phyloP scores from a whole-genome alignment of 1,284 basidiomycete species.

The Heliocybe sulcata region DNA sequence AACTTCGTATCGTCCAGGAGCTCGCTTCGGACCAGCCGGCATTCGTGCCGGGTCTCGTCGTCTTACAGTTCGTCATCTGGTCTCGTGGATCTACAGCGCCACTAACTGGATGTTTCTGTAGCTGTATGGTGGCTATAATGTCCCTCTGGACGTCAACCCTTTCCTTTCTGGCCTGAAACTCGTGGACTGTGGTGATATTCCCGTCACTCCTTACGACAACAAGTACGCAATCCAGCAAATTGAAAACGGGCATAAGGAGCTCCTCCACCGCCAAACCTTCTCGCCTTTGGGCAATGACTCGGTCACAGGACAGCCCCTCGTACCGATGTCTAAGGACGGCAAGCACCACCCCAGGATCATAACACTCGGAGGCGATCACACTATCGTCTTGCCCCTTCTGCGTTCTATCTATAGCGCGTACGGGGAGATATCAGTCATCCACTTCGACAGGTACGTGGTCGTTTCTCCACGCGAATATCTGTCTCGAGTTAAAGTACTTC shows the following conservation, averaged over 20 bases:
- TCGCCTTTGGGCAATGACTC: constrained; percentile 55
- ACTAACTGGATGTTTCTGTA: background rate
- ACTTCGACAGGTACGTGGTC: constrained; percentile 65
- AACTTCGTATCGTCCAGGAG: constrained; percentile 72
- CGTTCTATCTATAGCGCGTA: constrained; percentile 64
- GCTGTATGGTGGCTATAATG: constrained; percentile 70
- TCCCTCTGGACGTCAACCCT: constrained; percentile 63
- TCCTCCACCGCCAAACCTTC: constrained; percentile 53
- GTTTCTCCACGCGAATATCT: background rate
- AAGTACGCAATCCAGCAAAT: constrained; percentile 67
- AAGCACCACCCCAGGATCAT: constrained; percentile 63
- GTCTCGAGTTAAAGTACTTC: background rate
- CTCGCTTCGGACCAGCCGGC: constrained; percentile 71
- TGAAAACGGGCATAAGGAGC: constrained; percentile 55
- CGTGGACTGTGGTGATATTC: constrained; percentile 67
- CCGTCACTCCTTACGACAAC: constrained; percentile 62
- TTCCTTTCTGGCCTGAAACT: constrained; percentile 54
- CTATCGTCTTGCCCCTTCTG: constrained; percentile 59
- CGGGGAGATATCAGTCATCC: constrained; percentile 69
- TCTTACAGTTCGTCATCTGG: constrained; percentile 29
- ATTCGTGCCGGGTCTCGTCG: constrained; percentile 72
- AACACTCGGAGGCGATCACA: constrained; percentile 75
- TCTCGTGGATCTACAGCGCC: background rate
- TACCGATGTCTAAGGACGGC: constrained; percentile 50
- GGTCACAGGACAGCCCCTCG: constrained; percentile 44